These are phyloP conservation scores for Penicillium sp. DNA, from an alignment of 2,329 filamentous ascomycete genomes.

Conservation along the genomic window DNA sequence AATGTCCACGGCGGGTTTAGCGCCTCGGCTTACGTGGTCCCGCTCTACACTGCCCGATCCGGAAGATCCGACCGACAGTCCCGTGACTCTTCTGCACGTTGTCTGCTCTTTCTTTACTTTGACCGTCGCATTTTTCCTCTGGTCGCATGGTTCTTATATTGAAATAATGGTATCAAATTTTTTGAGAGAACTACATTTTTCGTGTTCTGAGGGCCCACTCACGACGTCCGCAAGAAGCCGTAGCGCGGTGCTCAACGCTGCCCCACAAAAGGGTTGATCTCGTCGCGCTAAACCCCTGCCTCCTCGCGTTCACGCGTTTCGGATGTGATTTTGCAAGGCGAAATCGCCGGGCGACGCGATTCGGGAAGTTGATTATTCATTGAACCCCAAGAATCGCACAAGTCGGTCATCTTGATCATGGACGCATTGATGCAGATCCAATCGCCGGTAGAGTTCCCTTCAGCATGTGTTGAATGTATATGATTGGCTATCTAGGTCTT, in stretches of 20 bases:
- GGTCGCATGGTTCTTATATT: neutral
- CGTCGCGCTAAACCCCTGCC: neutral
- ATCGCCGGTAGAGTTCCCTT: too few species aligned
- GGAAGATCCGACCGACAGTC: slow-evolving; percentile 17
- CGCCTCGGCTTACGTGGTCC: slow-evolving; percentile 2
- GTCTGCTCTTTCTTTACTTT: neutral
- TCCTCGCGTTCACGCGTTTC: neutral
- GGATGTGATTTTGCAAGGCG: too few species aligned
- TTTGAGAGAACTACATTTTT: too few species aligned
- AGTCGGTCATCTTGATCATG: too few species aligned
- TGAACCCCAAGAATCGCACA: too few species aligned
- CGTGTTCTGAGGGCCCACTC: neutral
- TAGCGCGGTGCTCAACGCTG: neutral
- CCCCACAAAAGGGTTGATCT: neutral
- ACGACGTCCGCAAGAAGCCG: neutral
- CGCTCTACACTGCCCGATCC: slow-evolving; percentile 10
- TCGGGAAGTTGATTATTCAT: too few species aligned
- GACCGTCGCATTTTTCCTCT: neutral
- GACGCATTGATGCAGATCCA: too few species aligned
- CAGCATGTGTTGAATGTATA: too few species aligned
- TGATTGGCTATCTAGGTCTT: too few species aligned
- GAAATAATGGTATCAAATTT: too few species aligned
- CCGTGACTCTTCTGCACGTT: neutral
- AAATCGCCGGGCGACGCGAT: neutral
- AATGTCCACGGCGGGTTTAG: neutral